These are phyloP conservation scores for Sugiyamaella mastotermitis DNA, from an alignment of 805 yeast genomes.

Conservation along the genomic window DNA sequence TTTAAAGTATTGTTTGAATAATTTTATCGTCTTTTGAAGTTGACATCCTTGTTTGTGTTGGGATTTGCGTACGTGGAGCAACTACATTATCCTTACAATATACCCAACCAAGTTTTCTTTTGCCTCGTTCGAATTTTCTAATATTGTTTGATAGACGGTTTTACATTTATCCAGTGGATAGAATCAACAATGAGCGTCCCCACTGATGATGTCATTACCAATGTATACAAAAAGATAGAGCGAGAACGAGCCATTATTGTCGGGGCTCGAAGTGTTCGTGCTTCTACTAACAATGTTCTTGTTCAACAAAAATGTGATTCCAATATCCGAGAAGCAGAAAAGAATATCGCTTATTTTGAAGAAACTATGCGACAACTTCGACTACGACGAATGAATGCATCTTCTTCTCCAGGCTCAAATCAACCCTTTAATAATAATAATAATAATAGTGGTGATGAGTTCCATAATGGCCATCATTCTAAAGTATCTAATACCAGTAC, in stretches of 20 bases:
- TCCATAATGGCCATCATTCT: conserved; percentile 14
- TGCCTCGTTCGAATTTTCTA: too few species aligned
- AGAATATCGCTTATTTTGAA: conserved; percentile 82
- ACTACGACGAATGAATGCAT: conserved; percentile 20
- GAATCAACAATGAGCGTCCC: too few species aligned
- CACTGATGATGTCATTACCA: conserved; percentile 34
- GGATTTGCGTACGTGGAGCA: too few species aligned
- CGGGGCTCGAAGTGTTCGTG: conserved; percentile 78
- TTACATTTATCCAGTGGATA: too few species aligned
- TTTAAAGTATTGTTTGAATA: too few species aligned
- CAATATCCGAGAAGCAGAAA: conserved; percentile 83
- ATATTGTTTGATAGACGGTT: too few species aligned
- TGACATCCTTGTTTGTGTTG: too few species aligned
- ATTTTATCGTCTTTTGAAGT: too few species aligned
- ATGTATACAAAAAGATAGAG: conserved; percentile 79
- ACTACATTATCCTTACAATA: too few species aligned
- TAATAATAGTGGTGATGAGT: conserved; percentile 1
- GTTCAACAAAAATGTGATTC: conserved; percentile 90
- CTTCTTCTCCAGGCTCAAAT: background rate
- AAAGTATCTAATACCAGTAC: conserved; percentile 13
- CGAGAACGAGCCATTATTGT: conserved; percentile 81
- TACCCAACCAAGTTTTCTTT: too few species aligned
- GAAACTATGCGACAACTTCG: conserved; percentile 63
- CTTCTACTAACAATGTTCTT: conserved; percentile 68
- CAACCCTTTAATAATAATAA: background rate